A percentile compares a stretch with the other conserved stretches of the same genome.
Evolutionary conservation across 2,329 filamentous ascomycete genomes (phyloP).

Genomic region (Fusarium vanettenii): DNA sequence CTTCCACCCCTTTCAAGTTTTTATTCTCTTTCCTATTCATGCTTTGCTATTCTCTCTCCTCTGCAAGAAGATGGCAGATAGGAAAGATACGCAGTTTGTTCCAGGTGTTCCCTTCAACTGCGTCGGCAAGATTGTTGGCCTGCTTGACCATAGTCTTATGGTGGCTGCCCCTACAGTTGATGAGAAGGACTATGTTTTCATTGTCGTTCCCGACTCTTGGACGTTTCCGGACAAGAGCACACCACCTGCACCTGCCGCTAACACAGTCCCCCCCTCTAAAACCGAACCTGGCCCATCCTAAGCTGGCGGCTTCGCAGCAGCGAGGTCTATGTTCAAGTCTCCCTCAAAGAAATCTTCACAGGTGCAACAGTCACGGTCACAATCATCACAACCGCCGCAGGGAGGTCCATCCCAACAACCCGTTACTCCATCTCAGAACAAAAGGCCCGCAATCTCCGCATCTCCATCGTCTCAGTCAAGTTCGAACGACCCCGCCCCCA

Average conservation of each 20-base stretch:
- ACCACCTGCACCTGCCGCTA: not conserved
- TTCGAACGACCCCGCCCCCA: not conserved
- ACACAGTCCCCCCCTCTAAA: not conserved
- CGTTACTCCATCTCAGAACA: slow-evolving; percentile 1
- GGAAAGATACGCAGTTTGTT: not conserved
- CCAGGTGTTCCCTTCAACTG: not conserved
- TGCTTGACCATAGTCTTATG: not conserved
- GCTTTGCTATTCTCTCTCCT: not conserved
- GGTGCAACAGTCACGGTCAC: not conserved
- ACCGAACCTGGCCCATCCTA: not conserved
- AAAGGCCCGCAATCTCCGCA: slow-evolving; percentile 5
- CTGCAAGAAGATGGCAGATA: slow-evolving; percentile 1
- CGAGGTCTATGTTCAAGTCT: not conserved
- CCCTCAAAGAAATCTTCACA: not conserved
- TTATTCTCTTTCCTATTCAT: not conserved
- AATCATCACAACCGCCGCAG: not conserved
- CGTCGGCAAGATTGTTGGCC: not conserved
- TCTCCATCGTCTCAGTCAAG: not conserved
- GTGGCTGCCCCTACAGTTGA: not conserved
- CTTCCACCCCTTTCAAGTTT: not conserved
- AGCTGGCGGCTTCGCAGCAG: not conserved
- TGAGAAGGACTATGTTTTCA: not conserved
- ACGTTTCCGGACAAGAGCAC: not conserved
- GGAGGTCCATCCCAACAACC: not conserved
- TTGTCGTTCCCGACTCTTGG: not conserved